phyloP scores from a whole-genome alignment of 768 basidiomycete genomes.

The Mycena olivaceomarginata region DNA sequence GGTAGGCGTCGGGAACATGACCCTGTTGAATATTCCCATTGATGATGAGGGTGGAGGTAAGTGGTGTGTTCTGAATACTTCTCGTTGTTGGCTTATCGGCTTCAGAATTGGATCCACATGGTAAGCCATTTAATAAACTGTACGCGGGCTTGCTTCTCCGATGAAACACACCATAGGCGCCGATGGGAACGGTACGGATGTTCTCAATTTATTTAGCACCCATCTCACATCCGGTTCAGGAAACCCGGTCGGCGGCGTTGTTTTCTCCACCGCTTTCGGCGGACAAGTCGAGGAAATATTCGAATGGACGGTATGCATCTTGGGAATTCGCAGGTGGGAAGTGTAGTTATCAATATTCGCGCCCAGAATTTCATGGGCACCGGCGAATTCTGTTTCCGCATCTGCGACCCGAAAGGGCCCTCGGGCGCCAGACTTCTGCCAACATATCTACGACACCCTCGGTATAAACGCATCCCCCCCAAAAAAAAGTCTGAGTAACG shows the following conservation, averaged over 20 bases:
- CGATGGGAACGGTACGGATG: conserved; percentile 67
- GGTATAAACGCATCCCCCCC: too few relatives aligned
- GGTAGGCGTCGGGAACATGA: conserved; percentile 78
- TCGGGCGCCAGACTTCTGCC: conserved; percentile 71
- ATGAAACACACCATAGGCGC: conserved; percentile 46
- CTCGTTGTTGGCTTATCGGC: neutral
- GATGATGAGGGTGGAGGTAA: conserved; percentile 74
- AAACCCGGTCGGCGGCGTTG: conserved; percentile 69
- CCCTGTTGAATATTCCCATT: conserved; percentile 76
- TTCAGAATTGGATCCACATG: conserved; percentile 81
- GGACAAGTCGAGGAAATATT: conserved; percentile 74
- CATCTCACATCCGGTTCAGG: conserved; percentile 4
- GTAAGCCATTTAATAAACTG: conserved; percentile 45
- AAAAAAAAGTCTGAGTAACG: too few relatives aligned
- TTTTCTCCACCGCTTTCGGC: conserved; percentile 84
- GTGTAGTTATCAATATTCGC: neutral
- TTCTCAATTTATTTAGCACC: neutral
- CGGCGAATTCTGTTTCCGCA: conserved; percentile 83
- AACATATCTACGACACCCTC: conserved; percentile 71
- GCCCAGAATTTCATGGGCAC: conserved; percentile 76
- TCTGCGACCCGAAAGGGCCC: conserved; percentile 71
- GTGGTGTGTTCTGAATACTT: neutral
- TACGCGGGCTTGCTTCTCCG: neutral
- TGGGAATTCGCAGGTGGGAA: neutral
- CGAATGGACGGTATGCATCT: conserved; percentile 80